Conservation (phyloP, 164 flowering plant species). For the Magnolia sinica region DNA sequence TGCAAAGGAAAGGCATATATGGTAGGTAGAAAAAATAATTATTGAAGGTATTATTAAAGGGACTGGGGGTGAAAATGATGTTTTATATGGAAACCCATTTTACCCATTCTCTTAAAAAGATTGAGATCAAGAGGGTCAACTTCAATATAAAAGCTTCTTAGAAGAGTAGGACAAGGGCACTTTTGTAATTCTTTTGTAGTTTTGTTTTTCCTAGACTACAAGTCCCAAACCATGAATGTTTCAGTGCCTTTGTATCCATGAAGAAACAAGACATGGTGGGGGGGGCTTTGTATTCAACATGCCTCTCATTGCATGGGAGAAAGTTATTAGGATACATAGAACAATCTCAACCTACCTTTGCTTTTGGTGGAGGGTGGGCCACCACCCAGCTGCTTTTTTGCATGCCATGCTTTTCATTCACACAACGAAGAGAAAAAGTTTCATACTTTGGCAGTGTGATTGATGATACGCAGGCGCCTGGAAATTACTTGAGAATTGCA, state of each 20-base stretch:
- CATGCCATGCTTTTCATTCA: background rate
- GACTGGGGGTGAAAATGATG: background rate
- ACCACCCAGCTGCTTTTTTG: background rate
- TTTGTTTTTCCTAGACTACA: constrained; percentile 3
- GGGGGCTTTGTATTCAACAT: background rate
- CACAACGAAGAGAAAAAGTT: too few relatives aligned
- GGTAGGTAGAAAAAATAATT: background rate
- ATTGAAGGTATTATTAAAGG: background rate
- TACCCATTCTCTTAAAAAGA: background rate
- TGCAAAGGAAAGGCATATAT: background rate
- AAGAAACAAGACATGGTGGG: constrained; percentile 8
- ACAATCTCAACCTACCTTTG: background rate
- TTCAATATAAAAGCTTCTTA: background rate
- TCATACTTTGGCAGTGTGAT: too few relatives aligned
- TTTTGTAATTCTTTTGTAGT: background rate
- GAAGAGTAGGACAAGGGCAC: background rate
- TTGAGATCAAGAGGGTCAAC: background rate
- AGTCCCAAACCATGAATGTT: constrained; percentile 6
- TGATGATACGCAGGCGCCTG: too few relatives aligned
- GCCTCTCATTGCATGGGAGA: constrained; percentile 7
- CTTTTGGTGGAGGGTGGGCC: constrained; percentile 1
- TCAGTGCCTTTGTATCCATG: constrained; percentile 1
- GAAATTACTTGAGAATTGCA: too few relatives aligned
- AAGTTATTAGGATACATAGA: background rate
- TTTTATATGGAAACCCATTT: background rate